Base-by-base conservation (phyloP, 805 yeast species). In the Teunomyces kruisii region DNA sequence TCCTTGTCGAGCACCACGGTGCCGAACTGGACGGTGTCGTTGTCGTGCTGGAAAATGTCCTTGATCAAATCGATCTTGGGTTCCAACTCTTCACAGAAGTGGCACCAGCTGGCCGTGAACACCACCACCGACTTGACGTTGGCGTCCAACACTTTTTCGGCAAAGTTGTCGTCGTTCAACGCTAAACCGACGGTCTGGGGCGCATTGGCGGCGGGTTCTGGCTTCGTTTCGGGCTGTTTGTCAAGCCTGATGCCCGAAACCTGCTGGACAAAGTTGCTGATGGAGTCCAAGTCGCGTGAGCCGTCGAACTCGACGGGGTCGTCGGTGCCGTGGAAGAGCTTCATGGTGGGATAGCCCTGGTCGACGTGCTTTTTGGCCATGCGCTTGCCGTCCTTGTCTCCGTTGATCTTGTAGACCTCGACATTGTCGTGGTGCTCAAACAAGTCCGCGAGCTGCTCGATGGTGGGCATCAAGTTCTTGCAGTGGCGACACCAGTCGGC, bases 401-500 rank as follows among this genome's bases (percentile, higher is more conserved):
- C 88, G 58, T 84, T 81, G 40, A 83, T 73, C 53, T 80, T 78
- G 12, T 76, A 72, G 36, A 81, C 66, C 51, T 76, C 78, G 19
- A 81, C 61, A 15, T 64, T 61, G 13, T 72, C 73, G 35, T 53
- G 49, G 6, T 43, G 52, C 15, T 53, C 60, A 43, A 65, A 72
- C 16, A 54, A 29, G 1, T 62, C 67, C 1, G 67, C 67, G 9
- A 72, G 53, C 53, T 64, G 55, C 42, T 58, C 70, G 54, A 59
- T 56, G 1, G 53, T 53, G 5, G 88, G 88, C 59, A 69, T 72
- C 55, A 84, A 58, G 30, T 67, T 70, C 58, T 78, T 78, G 58
- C 90, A 84, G 59, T 84, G 88, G 30, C 81, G 67, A 61, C 90
- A 84, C 90, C 90, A 84, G 43, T 79, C 81, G 8, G 90, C 87